Evolutionary conservation across 768 basidiomycete genomes (phyloP), one percentile per base, ranked within the genome.

Genomic region (Pholiota molesta): DNA sequence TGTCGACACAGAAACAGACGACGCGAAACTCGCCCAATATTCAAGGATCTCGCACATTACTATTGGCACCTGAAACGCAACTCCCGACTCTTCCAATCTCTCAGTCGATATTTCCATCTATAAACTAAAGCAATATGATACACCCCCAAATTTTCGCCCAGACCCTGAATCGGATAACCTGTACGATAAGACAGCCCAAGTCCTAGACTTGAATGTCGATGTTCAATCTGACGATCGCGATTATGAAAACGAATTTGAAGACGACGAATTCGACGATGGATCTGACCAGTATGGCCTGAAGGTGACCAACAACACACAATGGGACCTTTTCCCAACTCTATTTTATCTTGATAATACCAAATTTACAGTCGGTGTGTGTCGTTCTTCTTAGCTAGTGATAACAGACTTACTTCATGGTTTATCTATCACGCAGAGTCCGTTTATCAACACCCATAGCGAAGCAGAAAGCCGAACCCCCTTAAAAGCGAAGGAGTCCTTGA

Each of bases 41-140:
- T 58, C 19, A 37, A 58, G 19, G 57, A 31, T 0, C 57, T 58
- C 13, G 29, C 57, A 13, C 57, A 58, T 33, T 58, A 58, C 14
- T 58, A 58, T 35, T 58, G 33, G 44, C 57, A 58, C 33, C 57
- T 58, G 6, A 58, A 58, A 33, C 42, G 57, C 11, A 26, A 28
- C 44, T 45, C 44, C 21, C 13, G 17, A 21, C 16, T n/a, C 29
- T 45, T 2, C 57, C 47, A 23, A 29, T 33, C 21, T 8, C 39
- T 7, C 9, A 8, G 29, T 31, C n/a, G 11, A 49, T 49, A 21
- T 47, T 29, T 45, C 44, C 16, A 3, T 45, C n/a, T 45, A n/a
- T 19, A 17, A 45, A 19, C 9, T 45, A 17, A 17, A 45, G 1
- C 8, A 19, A 45, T n/a, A 45, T 19, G 3, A 4, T 10, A 10